These are phyloP conservation scores for Geosiphon pyriformis DNA, from an alignment of 192 early-diverging fungal genomes.

Conservation along the genomic window DNA sequence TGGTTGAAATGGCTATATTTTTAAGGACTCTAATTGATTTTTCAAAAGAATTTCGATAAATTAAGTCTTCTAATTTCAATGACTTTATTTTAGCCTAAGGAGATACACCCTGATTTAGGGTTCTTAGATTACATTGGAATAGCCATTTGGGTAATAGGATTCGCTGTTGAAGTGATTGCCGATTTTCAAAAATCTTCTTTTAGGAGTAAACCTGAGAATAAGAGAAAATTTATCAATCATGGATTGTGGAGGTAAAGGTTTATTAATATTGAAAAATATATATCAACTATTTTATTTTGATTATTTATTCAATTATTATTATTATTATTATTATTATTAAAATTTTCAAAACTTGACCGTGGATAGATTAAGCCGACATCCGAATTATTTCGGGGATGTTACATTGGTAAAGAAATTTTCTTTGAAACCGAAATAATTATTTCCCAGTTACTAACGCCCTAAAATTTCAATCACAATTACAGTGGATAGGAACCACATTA, in stretches of 20 bases:
- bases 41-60: not conserved
- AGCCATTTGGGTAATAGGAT: not conserved
- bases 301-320: too few species aligned
- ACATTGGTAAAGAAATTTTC: too few species aligned
- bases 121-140: not conserved
- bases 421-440: too few species aligned
- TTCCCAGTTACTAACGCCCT: not conserved
- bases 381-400: conserved; percentile 2
- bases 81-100: not conserved
- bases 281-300: too few species aligned
- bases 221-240: not conserved
- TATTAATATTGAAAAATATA: not conserved
- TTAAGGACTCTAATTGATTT: not conserved
- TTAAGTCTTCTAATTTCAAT: not conserved
- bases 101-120: not conserved
- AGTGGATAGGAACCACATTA: not conserved
- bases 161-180: not conserved
- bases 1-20: not conserved
- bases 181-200: not conserved
- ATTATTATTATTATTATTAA: not conserved
- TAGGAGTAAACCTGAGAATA: not conserved
- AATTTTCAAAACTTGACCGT: not conserved
- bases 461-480: not conserved
- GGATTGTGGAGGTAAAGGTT: conserved; percentile 8
- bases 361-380: conserved; percentile 1